phyloP scores from a whole-genome alignment of 2,329 filamentous ascomycete genomes.

The Claviceps pazoutovae region DNA sequence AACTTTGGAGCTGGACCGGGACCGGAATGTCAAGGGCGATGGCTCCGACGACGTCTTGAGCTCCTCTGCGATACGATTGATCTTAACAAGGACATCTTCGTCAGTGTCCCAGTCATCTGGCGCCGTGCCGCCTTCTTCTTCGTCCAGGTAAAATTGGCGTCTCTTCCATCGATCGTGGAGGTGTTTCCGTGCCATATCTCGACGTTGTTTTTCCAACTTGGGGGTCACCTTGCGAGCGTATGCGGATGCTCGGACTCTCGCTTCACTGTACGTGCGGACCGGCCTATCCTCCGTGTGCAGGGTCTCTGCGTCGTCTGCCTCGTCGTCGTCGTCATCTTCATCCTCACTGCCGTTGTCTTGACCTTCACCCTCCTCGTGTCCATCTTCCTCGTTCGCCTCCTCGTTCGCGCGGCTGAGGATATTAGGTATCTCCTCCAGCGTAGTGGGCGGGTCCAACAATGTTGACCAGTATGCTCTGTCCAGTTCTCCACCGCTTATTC shows the following conservation, averaged over 20 bases:
- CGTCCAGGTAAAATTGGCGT: slow-evolving; percentile 69
- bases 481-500: slow-evolving; percentile 16
- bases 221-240: slow-evolving; percentile 22
- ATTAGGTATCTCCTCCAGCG: slow-evolving; percentile 27
- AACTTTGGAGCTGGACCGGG: slow-evolving; percentile 66
- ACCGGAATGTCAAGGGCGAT: slow-evolving; percentile 17
- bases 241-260: slow-evolving; percentile 23
- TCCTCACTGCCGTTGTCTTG: slow-evolving; percentile 11
- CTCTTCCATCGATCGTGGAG: slow-evolving; percentile 63
- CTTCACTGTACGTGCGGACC: slow-evolving; percentile 24
- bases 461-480: slow-evolving; percentile 29
- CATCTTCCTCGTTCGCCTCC: slow-evolving; percentile 12
- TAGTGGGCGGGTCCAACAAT: slow-evolving; percentile 31
- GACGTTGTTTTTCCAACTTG: slow-evolving; percentile 25
- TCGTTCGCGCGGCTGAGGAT: slow-evolving; percentile 20
- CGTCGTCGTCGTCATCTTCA: slow-evolving; percentile 12
- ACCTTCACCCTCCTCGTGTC: slow-evolving; percentile 13
- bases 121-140: slow-evolving; percentile 61
- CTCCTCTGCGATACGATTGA: slow-evolving; percentile 20
- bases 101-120: slow-evolving; percentile 50
- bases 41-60: slow-evolving; percentile 27
- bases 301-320: slow-evolving; percentile 11
- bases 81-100: slow-evolving; percentile 38
- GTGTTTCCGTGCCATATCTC: slow-evolving; percentile 33
- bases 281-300: slow-evolving; percentile 3